Percentiles rank a stretch among this genome's conserved stretches.
phyloP scores from a whole-genome alignment of 2,329 filamentous ascomycete genomes.

The Dothidotthia symphoricarpi region DNA sequence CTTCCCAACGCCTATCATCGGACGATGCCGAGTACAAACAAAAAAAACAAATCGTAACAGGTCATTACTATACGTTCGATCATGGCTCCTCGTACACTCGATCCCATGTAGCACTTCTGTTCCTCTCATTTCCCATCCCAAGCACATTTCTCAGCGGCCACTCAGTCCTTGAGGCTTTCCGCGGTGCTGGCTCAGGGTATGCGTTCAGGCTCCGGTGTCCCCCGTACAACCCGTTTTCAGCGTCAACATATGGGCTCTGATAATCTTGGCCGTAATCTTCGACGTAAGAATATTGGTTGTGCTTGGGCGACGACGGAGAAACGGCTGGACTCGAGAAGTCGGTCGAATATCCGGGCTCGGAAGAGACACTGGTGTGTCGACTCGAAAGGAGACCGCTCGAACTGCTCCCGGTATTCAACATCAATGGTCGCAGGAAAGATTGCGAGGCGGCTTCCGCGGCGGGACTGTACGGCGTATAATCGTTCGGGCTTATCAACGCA shows the following conservation, averaged over 20 bases:
- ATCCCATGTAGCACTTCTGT: constrained; percentile 34
- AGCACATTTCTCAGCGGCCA: constrained; percentile 33
- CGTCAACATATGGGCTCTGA: constrained; percentile 13
- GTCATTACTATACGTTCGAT: too few species aligned
- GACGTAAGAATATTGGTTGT: constrained; percentile 25
- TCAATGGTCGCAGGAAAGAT: constrained; percentile 23
- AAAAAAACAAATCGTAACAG: too few species aligned
- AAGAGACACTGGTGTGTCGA: constrained; percentile 2
- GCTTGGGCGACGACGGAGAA: constrained; percentile 9
- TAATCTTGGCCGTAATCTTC: constrained; percentile 36
- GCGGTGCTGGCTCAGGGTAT: constrained; percentile 20
- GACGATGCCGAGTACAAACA: too few species aligned
- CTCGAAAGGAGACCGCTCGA: constrained; percentile 12
- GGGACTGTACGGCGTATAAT: constrained; percentile 6
- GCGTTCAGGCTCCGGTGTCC: constrained; percentile 28
- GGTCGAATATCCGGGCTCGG: constrained; percentile 6
- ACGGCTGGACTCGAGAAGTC: constrained; percentile 14
- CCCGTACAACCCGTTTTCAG: constrained; percentile 32
- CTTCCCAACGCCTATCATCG: too few species aligned
- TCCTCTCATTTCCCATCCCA: constrained; percentile 15
- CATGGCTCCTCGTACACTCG: constrained; percentile 30
- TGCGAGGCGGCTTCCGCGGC: constrained; percentile 20
- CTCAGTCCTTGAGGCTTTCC: constrained; percentile 24
- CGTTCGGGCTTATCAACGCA: constrained; percentile 12
- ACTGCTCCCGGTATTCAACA: constrained; percentile 21